These are phyloP conservation scores for Brassica incana DNA, from an alignment of 345 rosid species.

Conservation along the genomic window DNA sequence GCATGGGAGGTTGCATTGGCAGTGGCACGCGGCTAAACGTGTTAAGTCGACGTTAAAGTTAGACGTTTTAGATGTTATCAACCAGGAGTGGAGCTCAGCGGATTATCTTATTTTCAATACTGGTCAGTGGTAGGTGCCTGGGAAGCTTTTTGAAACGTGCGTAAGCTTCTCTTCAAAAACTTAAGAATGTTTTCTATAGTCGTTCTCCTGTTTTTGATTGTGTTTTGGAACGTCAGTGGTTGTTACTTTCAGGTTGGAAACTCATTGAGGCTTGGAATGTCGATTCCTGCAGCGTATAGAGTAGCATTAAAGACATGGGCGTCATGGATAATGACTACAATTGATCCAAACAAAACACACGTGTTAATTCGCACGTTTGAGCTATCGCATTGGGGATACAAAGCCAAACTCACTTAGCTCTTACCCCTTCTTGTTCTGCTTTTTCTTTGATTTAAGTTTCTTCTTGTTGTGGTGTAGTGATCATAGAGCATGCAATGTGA, in stretches of 20 bases:
- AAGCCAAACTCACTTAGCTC: background rate
- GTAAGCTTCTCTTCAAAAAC: conserved; percentile 44
- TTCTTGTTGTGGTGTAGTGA: conserved; percentile 43
- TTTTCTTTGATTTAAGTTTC: background rate
- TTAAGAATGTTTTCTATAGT: no score
- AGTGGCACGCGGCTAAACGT: conserved; percentile 70
- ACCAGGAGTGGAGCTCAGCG: conserved; percentile 67
- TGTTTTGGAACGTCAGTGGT: conserved; percentile 57
- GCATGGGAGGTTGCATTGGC: conserved; percentile 64
- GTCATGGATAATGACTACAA: conserved; percentile 61
- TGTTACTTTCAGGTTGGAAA: conserved; percentile 85
- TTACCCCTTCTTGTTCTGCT: background rate
- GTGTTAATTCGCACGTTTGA: conserved; percentile 82
- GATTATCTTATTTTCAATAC: conserved; percentile 85
- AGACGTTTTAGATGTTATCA: conserved; percentile 74
- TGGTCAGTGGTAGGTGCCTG: conserved; percentile 99
- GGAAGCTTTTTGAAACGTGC: conserved; percentile 67
- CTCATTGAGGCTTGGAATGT: conserved; percentile 77
- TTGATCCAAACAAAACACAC: conserved; percentile 60
- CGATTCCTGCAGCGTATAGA: conserved; percentile 74
- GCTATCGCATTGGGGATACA: conserved; percentile 89
- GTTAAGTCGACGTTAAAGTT: conserved; percentile 68
- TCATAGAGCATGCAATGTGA: conserved; percentile 66
- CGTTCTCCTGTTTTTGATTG: conserved; percentile 18
- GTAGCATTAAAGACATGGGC: conserved; percentile 83